Percentiles rank a stretch among this genome's conserved stretches.
These are phyloP conservation scores for Kodamaea leandrae DNA, from an alignment of 805 yeast genomes.

Conservation along the genomic window DNA sequence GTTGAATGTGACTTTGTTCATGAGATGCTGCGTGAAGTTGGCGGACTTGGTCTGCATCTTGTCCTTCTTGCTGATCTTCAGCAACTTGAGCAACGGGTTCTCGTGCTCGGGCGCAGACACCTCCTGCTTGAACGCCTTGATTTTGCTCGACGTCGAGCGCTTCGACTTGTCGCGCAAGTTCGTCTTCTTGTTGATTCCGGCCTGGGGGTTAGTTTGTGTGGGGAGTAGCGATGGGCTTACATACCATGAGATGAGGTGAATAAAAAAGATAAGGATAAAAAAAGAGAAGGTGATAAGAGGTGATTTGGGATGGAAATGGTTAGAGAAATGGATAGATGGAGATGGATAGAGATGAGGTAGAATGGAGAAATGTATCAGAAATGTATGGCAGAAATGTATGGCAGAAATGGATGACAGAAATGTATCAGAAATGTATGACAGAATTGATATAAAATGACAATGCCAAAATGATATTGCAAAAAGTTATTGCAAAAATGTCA, in stretches of 20 bases:
- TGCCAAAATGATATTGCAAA: too few relatives aligned
- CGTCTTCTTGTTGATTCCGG: constrained; percentile 34
- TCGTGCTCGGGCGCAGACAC: constrained; percentile 14
- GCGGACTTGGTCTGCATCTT: constrained; percentile 43
- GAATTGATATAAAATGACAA: too few relatives aligned
- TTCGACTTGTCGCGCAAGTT: constrained; percentile 34
- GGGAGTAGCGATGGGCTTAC: constrained; percentile 1
- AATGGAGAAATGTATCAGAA: too few relatives aligned
- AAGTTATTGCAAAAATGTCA: too few relatives aligned
- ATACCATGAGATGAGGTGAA: constrained; percentile 10
- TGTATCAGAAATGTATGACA: background rate
- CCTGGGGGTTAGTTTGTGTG: constrained; percentile 17
- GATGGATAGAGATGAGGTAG: constrained; percentile 11
- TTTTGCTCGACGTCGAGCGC: constrained; percentile 24
- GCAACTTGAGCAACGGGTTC: constrained; percentile 52
- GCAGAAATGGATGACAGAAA: constrained; percentile 5
- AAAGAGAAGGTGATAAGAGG: background rate
- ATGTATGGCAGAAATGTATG: too few relatives aligned
- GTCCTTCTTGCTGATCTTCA: constrained; percentile 52
- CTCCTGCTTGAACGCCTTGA: constrained; percentile 26
- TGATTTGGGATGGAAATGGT: too few relatives aligned
- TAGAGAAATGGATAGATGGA: background rate
- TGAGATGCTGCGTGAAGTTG: constrained; percentile 31
- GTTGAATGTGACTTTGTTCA: constrained; percentile 28
- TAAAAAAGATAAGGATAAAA: background rate